Base-by-base conservation (phyloP, 192 early-diverging fungal genomes). In the Radiomyces spectabilis region DNA sequence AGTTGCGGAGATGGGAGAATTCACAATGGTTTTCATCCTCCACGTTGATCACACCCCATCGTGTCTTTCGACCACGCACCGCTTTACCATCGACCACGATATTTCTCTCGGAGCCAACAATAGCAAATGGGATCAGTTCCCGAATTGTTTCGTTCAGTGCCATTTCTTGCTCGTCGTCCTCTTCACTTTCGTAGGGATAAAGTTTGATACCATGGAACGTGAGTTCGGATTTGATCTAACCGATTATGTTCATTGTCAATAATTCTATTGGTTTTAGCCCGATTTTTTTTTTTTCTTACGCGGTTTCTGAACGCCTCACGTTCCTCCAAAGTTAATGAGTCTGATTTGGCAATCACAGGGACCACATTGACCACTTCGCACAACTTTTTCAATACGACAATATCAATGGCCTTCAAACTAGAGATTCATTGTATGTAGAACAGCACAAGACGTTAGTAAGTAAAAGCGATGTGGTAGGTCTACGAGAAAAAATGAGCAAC, bases 21-120 rank as follows among this genome's bases (percentile, higher is more conserved):
- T 97, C 95, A 80, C 93, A 93, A 73, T 97, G 94, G 34, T 72
- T 73, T 74, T 92, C 89, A 66, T 96, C 86, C 66, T 94, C 92
- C 51, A 98, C 91, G 65, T 92, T 89, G 71, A 97, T 87, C 33
- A 92, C 81, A 41, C 93, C 93, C 85, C 87, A 94, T 56, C 88
- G 81, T 44, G 91, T 93, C 59, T 87, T 75, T 51, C 95, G 84
- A 42, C 90, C 95, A 41, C 92, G 84, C 47, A 95, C 88, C 25
- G 87, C 75, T 73, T 87, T 92, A 55, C 93, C 95, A 62, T 91
- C 85, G 39, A 91, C 81, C 21, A 81, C 73, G 25, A 94, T 88
- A 62, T 85, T 87, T 63, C 85, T 78, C 75, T 97, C 95, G 33
- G 87, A 91, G 37, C 95, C 95, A 54, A 97, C 92, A 43, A 97